Base-by-base conservation (phyloP, 345 rosid species). In the Litchi chinensis region DNA sequence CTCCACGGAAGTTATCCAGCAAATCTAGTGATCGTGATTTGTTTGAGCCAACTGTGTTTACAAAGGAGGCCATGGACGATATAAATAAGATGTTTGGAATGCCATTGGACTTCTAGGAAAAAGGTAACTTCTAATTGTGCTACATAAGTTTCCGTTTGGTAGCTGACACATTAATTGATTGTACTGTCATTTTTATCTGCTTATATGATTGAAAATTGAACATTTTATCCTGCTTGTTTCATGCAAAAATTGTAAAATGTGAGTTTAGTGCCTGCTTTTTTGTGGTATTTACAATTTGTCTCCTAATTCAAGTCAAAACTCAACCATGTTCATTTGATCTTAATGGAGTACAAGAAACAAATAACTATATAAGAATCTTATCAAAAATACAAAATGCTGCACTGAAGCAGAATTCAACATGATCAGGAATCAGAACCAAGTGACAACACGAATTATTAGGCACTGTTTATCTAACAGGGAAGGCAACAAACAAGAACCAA, bases 31-130 rank as follows among this genome's bases (percentile, higher is more conserved):
- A 87, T 28, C 22, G 32, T 6, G 97, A 89, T 79, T 85, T 93
- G 76, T 91, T 87, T 79, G 93, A 93, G 87, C 94, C 97, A 79
- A 95, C 98, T 2, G 10, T 88, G 57, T 91, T 89, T 82, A 93
- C 97, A 22, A 93, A 93, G 87, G 93, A 88, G 77, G 98, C 98
- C 77, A 83, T 90, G 90, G 93, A 95, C 86, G 98, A 92, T 67
- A 93, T 93, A 73, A 91, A 90, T 77, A 90, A 91, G 85, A 77
- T 93, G 93, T 95, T 92, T 37, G 90, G 92, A 68, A 91, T 87
- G 94, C 97, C 95, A 52, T 16, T 93, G 89, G 95, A 91, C 59
- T 88, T 91, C 77, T 89, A 88, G 87, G 83, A 65, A 75, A 70
- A 77, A 5, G 65, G 80, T 70, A 62, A 5, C 37, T 71, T 6